These are phyloP conservation scores for Sextonia rubra DNA, from an alignment of 164 flowering plant species.

Conservation along the genomic window DNA sequence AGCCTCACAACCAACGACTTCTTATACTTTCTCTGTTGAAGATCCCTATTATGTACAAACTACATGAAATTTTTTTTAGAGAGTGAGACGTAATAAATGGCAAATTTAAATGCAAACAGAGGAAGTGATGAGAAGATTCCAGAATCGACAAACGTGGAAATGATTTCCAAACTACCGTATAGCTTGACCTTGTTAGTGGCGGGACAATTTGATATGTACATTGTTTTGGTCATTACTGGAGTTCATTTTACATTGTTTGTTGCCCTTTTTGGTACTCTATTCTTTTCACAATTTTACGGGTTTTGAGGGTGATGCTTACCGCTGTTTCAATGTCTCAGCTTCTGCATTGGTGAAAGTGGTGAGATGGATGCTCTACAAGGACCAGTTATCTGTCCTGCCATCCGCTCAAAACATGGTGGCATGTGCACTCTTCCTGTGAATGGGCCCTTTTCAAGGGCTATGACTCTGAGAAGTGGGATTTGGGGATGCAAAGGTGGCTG, in stretches of 20 bases:
- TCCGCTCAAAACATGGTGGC: conserved; percentile 47
- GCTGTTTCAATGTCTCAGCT: neutral
- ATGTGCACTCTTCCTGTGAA: conserved; percentile 25
- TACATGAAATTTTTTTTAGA: too few relatives aligned
- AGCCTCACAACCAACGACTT: too few relatives aligned
- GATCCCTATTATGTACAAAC: too few relatives aligned
- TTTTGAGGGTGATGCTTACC: neutral
- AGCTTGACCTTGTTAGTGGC: too few relatives aligned
- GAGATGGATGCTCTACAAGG: conserved; percentile 70
- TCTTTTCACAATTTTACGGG: neutral
- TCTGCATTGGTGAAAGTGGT: neutral
- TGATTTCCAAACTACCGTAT: too few relatives aligned
- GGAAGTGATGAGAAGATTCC: too few relatives aligned
- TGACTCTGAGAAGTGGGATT: conserved; percentile 40
- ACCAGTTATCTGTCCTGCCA: conserved; percentile 67
- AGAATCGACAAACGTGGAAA: too few relatives aligned
- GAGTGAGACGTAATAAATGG: too few relatives aligned
- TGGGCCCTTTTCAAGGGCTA: conserved; percentile 32
- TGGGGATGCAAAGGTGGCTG: conserved; percentile 41
- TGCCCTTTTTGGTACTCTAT: neutral
- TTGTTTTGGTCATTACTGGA: too few relatives aligned
- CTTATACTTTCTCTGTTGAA: too few relatives aligned
- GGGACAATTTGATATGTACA: too few relatives aligned
- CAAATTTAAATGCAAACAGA: too few relatives aligned
- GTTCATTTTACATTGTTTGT: neutral